A percentile compares a stretch with the other conserved stretches of the same genome.
These are phyloP conservation scores for Volvox africanus DNA, from an alignment of 139 green algal genomes.

Conservation along the genomic window DNA sequence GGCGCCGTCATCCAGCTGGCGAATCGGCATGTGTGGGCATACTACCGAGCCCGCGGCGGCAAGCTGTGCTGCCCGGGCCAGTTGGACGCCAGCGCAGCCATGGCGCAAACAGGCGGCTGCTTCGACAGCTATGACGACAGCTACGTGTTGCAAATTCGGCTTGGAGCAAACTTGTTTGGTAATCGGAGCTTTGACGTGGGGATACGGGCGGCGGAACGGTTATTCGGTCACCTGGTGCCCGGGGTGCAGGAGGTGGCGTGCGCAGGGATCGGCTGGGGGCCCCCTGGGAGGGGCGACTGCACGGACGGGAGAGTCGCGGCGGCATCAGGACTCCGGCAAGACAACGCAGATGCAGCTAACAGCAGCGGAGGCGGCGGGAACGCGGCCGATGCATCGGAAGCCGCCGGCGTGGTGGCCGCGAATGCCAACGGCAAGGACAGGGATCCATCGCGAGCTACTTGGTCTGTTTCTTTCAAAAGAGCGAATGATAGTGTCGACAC, in stretches of 20 bases:
- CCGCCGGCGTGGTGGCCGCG: background rate
- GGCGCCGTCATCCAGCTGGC: background rate
- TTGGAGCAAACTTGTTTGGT: background rate
- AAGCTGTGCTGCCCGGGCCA: background rate
- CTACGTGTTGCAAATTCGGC: background rate
- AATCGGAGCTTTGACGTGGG: conserved; percentile 3
- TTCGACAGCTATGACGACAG: background rate
- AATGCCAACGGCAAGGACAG: background rate
- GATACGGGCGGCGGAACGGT: background rate
- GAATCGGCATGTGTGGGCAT: background rate
- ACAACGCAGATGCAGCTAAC: background rate
- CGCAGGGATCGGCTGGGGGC: background rate
- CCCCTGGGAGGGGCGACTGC: background rate
- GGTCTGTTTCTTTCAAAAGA: too few species aligned
- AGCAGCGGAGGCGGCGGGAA: background rate
- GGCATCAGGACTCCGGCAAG: background rate
- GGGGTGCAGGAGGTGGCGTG: background rate
- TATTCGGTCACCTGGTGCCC: background rate
- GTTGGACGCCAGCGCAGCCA: background rate
- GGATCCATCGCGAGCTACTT: too few species aligned
- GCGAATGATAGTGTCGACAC: too few species aligned
- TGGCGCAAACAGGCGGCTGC: background rate
- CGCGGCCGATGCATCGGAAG: background rate
- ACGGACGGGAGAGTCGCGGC: background rate
- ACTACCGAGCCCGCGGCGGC: background rate